Evolutionary conservation across 768 basidiomycete species (phyloP).

Genomic region (Tulasnella sp.): DNA sequence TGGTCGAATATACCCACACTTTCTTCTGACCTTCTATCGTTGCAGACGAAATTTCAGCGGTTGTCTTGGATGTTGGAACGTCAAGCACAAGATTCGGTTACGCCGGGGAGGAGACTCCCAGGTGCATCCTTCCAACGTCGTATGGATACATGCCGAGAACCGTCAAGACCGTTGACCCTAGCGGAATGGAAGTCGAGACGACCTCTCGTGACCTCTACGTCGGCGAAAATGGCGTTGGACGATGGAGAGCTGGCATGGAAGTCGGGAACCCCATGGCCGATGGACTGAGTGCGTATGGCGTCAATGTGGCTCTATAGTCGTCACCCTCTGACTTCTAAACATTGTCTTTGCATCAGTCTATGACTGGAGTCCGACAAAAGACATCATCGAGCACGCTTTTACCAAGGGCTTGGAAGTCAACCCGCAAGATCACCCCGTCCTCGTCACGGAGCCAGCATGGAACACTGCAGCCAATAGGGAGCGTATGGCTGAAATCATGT

Average conservation of each 20-base stretch:
- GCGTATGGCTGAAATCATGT: slow-evolving; percentile 95
- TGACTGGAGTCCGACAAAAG: slow-evolving; percentile 75
- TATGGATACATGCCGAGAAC: slow-evolving; percentile 72
- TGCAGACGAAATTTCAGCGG: slow-evolving; percentile 93
- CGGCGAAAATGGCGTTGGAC: slow-evolving; percentile 84
- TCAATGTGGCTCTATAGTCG: neutral
- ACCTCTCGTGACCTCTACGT: slow-evolving; percentile 68
- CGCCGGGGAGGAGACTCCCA: slow-evolving; percentile 95
- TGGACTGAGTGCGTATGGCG: slow-evolving; percentile 68
- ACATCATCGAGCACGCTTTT: slow-evolving; percentile 74
- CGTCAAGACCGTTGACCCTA: slow-evolving; percentile 48
- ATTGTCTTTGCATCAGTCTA: slow-evolving; percentile 37
- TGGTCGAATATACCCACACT: neutral
- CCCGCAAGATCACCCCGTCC: slow-evolving; percentile 83
- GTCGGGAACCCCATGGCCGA: slow-evolving; percentile 81
- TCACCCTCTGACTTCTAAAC: neutral
- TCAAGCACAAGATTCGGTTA: slow-evolving; percentile 92
- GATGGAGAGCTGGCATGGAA: slow-evolving; percentile 92
- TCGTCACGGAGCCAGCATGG: slow-evolving; percentile 96
- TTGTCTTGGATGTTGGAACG: slow-evolving; percentile 93
- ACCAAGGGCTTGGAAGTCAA: slow-evolving; percentile 75
- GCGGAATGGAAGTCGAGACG: slow-evolving; percentile 43
- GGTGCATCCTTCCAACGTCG: slow-evolving; percentile 84
- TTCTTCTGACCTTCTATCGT: neutral
- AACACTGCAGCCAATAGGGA: slow-evolving; percentile 92